Conservation (phyloP, 1,139 yeast species). For the Hemisphaericaspora xylofermentans region DNA sequence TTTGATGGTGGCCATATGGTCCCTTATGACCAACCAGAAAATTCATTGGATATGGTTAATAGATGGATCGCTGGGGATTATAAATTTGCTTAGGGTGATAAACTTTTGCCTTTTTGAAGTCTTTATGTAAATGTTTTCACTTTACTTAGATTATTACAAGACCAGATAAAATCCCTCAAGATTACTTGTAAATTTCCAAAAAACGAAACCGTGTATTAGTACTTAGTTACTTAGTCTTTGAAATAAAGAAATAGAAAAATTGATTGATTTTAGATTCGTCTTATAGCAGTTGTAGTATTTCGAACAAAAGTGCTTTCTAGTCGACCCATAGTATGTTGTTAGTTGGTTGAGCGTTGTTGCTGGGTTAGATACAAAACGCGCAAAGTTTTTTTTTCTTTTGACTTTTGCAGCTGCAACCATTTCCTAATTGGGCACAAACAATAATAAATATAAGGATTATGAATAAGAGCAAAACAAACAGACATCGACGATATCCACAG, state of each 20-base stretch:
- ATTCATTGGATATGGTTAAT: constrained; percentile 47
- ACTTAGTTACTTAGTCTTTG: background rate
- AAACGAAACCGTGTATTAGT: background rate
- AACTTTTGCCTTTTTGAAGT: background rate
- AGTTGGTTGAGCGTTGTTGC: background rate
- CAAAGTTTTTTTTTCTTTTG: too few relatives aligned
- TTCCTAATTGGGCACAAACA: constrained; percentile 3
- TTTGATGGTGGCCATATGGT: constrained; percentile 54
- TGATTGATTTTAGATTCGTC: too few relatives aligned
- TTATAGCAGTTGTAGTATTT: too few relatives aligned
- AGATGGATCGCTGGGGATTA: constrained; percentile 45
- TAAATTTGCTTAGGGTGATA: constrained; percentile 8
- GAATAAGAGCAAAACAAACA: background rate
- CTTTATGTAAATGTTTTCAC: too few relatives aligned
- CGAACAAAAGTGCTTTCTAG: background rate
- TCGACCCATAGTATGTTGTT: background rate
- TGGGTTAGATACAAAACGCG: background rate
- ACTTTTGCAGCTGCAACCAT: too few relatives aligned
- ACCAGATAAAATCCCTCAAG: too few relatives aligned
- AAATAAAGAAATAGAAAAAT: too few relatives aligned
- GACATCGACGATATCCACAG: too few relatives aligned
- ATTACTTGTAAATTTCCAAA: background rate
- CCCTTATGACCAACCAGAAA: constrained; percentile 49
- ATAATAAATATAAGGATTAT: background rate
- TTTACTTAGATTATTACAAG: too few relatives aligned